These are phyloP conservation scores for Comarum palustre DNA, from an alignment of 306 rosid genomes.

Conservation along the genomic window DNA sequence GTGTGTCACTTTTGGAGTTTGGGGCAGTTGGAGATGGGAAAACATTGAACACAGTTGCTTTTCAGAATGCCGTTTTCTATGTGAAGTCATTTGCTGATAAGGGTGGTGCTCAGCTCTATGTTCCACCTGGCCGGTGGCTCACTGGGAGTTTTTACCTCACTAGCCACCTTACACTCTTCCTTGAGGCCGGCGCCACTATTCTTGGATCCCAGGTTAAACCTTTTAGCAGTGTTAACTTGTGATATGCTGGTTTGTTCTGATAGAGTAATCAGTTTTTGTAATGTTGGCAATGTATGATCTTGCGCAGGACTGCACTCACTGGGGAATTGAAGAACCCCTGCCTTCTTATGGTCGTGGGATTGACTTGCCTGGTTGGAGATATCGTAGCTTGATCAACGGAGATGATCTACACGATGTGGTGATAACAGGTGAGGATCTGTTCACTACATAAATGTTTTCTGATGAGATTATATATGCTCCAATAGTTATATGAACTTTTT, in stretches of 20 bases:
- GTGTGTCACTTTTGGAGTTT: constrained; percentile 59
- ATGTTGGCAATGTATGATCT: background rate
- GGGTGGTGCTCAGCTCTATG: constrained; percentile 71
- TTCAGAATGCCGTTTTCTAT: constrained; percentile 66
- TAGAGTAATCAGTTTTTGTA: background rate
- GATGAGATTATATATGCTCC: background rate
- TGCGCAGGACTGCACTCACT: constrained; percentile 44
- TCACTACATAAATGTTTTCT: background rate
- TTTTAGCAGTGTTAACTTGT: background rate
- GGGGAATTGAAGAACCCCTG: constrained; percentile 43
- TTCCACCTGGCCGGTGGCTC: constrained; percentile 67
- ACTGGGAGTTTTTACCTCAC: constrained; percentile 65
- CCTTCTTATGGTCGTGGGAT: constrained; percentile 58
- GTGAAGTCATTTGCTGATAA: constrained; percentile 66
- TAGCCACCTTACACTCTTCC: constrained; percentile 68
- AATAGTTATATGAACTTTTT: background rate
- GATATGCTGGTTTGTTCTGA: background rate
- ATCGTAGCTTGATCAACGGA: constrained; percentile 53
- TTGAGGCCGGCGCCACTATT: constrained; percentile 57
- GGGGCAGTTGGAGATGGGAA: constrained; percentile 78
- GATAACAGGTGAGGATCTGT: constrained; percentile 45
- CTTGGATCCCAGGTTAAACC: constrained; percentile 56
- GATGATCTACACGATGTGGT: constrained; percentile 52
- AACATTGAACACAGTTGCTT: constrained; percentile 61
- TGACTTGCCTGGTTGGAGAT: constrained; percentile 46